Evolutionary conservation across 345 rosid species (phyloP), one percentile per base, ranked within the genome.

Genomic region (Sonneratia alba): DNA sequence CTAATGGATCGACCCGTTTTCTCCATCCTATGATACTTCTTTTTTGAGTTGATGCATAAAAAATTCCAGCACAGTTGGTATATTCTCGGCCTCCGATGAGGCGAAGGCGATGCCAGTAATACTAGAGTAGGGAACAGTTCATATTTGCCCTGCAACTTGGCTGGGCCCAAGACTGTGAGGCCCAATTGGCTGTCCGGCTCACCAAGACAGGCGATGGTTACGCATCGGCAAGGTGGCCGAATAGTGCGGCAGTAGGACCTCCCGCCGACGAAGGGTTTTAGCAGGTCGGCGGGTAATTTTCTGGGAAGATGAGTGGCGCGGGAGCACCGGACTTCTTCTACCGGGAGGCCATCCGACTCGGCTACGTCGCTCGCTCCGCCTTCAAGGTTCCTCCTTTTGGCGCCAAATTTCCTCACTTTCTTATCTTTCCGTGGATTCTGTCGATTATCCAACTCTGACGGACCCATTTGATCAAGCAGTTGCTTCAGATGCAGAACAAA

Each of bases 321-420:
- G 96, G 98, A 76, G 75, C 87, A 16, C 92, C 99, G 2, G 99
- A 95, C 81, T 95, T 95, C 91, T 95, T 86, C 87, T 90, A 89
- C 79, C 87, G 96, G 81, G 97, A 95, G 81, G 99, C 99, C 73
- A 97, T 85, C 79, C 95, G 97, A 72, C 97, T 92, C 66, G 99
- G 99, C 79, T 95, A 95, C 76, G 92, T 87, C 11, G 97, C 97
- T 75, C 97, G 97, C 72, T 94, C 97, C 74, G 99, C 97, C 79
- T 94, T 94, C 86, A 94, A 94, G 95, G 99, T 87, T 0, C 38
- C 36, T 37, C 27, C 67, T 62, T 10, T 42, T 12, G 36, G 8
- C 18, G 38, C 38, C 66, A 14, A 24, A 19, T 40, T 36, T 63
- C 40, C 0, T 55, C 68, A 57, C 11, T 67, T 61, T 72, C 27